Evolutionary conservation across 129 eudicot species (phyloP).

Genomic region (Artemisia argyi): DNA sequence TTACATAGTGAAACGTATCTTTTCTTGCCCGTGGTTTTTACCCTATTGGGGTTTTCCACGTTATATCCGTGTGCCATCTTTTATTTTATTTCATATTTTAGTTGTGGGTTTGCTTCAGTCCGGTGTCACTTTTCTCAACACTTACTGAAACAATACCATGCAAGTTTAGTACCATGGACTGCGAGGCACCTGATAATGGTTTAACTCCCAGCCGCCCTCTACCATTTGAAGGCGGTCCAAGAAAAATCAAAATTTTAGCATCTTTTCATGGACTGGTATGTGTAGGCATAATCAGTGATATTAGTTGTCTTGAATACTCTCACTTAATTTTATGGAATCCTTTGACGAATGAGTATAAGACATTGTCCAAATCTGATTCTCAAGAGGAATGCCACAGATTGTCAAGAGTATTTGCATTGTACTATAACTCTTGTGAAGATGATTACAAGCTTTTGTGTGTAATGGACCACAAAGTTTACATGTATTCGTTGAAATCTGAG

Average conservation of each 20-base stretch:
- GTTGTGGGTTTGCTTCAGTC: too few relatives aligned
- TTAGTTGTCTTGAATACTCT: neutral
- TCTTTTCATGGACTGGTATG: neutral
- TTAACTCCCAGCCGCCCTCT: neutral
- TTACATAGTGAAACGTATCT: too few relatives aligned
- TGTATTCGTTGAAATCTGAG: too few relatives aligned
- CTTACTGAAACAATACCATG: neutral
- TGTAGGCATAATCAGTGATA: neutral
- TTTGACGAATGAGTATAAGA: neutral
- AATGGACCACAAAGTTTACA: too few relatives aligned
- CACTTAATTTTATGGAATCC: neutral
- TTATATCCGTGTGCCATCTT: too few relatives aligned
- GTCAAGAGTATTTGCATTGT: too few relatives aligned
- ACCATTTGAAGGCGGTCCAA: neutral
- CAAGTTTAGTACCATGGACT: conserved; percentile 1
- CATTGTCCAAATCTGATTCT: neutral
- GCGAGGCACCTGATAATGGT: neutral
- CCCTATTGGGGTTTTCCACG: too few relatives aligned
- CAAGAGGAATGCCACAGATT: neutral
- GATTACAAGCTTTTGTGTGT: too few relatives aligned
- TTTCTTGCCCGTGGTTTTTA: too few relatives aligned
- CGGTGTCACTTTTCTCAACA: too few relatives aligned
- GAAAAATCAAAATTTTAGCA: neutral
- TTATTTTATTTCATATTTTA: too few relatives aligned
- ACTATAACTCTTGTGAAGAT: too few relatives aligned